Conservation (phyloP, 2,329 filamentous ascomycete genomes). For the Fusarium denticulatum region DNA sequence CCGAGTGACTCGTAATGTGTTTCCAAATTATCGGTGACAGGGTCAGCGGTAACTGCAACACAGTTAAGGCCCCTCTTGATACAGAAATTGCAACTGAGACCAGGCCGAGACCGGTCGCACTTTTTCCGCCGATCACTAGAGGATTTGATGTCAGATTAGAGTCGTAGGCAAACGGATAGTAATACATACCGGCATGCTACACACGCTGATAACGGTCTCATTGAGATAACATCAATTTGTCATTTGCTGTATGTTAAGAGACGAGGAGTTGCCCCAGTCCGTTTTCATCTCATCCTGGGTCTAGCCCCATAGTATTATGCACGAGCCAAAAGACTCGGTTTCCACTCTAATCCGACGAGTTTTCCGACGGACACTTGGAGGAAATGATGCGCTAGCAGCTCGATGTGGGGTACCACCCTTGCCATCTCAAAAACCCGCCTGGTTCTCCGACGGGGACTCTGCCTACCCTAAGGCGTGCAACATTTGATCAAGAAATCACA, state of each 20-base stretch:
- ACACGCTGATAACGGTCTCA: slow-evolving; percentile 4
- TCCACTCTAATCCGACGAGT: background rate
- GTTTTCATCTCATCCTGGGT: background rate
- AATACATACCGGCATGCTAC: background rate
- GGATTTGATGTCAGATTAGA: background rate
- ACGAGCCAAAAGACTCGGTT: background rate
- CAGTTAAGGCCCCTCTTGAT: background rate
- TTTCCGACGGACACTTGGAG: background rate
- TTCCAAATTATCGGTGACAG: background rate
- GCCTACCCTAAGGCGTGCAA: background rate
- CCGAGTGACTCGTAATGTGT: background rate
- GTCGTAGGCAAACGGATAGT: background rate
- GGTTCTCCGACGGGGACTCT: background rate
- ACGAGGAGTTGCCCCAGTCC: background rate
- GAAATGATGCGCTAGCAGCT: background rate
- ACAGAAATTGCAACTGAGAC: background rate
- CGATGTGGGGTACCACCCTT: background rate
- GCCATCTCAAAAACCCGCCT: background rate
- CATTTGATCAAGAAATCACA: no score
- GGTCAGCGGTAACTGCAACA: background rate
- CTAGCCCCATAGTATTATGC: background rate
- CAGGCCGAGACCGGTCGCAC: slow-evolving; percentile 1
- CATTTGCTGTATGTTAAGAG: background rate
- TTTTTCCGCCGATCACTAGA: slow-evolving; percentile 7
- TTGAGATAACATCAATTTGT: background rate